Conservation (phyloP, 345 rosid genomes). For the Theobroma cacao region DNA sequence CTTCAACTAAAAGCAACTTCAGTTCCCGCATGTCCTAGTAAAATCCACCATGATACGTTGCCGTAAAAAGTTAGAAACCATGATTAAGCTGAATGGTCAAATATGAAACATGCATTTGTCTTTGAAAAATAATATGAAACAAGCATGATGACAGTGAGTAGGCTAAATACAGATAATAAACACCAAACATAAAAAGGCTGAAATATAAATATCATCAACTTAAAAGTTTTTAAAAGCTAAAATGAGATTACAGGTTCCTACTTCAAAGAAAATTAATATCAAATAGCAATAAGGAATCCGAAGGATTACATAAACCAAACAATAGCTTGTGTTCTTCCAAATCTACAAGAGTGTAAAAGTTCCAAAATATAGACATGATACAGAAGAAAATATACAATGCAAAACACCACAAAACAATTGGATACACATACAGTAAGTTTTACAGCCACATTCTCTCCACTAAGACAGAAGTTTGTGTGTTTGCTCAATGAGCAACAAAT, state of each 20-base stretch:
- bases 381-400: slow-evolving; percentile 12
- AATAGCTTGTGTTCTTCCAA: slow-evolving; percentile 3
- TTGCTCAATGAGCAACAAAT: slow-evolving; percentile 12
- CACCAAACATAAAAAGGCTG: background rate
- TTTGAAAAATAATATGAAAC: no score
- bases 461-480: background rate
- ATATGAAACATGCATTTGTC: background rate
- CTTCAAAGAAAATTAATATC: background rate
- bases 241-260: background rate
- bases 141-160: no score
- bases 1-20: background rate
- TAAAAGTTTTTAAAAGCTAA: background rate
- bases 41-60: background rate
- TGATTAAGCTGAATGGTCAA: background rate
- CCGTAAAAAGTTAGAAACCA: background rate
- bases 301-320: slow-evolving; percentile 10
- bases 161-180: background rate
- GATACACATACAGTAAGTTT: background rate
- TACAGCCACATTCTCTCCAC: slow-evolving; percentile 3
- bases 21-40: background rate
- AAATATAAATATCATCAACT: background rate
- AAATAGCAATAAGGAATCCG: background rate
- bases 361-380: slow-evolving; percentile 14
- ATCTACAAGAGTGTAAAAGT: background rate
- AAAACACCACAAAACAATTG: slow-evolving; percentile 16